Conservation (phyloP, 176 grass and related monocot species). For the Oryza australiensis region DNA sequence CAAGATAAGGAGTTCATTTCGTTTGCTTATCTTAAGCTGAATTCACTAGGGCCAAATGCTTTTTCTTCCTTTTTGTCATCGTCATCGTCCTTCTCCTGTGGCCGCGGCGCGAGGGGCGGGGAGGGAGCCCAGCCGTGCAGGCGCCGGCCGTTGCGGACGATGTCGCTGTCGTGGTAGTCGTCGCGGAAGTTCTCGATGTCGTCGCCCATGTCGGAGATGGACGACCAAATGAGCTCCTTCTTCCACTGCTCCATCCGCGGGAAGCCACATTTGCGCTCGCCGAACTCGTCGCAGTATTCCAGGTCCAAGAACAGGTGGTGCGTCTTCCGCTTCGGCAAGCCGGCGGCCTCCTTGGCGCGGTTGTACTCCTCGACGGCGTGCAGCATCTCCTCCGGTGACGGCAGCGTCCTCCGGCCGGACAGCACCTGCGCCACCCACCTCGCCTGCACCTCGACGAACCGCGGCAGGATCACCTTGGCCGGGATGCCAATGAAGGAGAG, state of each 20-base stretch:
- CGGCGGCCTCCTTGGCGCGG: slow-evolving; percentile 7
- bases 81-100: too few relatives aligned
- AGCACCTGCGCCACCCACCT: slow-evolving; percentile 51
- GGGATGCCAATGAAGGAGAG: slow-evolving; percentile 31
- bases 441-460: slow-evolving; percentile 34
- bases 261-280: slow-evolving; percentile 16
- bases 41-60: too few relatives aligned
- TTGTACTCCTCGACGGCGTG: background rate
- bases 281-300: slow-evolving; percentile 25
- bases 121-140: background rate
- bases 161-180: background rate
- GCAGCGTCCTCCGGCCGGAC: slow-evolving; percentile 29
- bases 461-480: background rate
- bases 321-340: slow-evolving; percentile 10
- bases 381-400: slow-evolving; percentile 31
- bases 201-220: background rate
- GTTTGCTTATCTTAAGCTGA: too few relatives aligned
- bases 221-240: background rate
- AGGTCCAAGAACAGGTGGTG: slow-evolving; percentile 1
- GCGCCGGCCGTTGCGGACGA: background rate
- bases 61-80: too few relatives aligned
- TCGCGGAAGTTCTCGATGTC: too few relatives aligned
- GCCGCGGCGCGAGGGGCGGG: too few relatives aligned
- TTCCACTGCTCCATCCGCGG: slow-evolving; percentile 20
- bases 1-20: too few relatives aligned